These are phyloP conservation scores for Leptodontidium sp. DNA, from an alignment of 2,329 filamentous ascomycete genomes.

Conservation along the genomic window DNA sequence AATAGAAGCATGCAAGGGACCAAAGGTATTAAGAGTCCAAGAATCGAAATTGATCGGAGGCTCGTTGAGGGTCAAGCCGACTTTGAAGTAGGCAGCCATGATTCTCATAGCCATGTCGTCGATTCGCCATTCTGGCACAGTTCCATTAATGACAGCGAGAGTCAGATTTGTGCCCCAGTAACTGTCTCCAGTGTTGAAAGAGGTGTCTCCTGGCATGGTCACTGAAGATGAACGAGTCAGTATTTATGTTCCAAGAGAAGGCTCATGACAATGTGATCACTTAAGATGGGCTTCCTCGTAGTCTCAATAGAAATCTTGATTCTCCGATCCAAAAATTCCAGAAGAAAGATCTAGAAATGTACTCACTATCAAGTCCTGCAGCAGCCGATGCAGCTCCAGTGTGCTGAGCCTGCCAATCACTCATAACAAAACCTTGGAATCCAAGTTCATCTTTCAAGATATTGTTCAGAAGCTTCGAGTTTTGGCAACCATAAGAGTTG, in stretches of 20 bases:
- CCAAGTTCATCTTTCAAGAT: slow-evolving; percentile 81
- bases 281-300: neutral
- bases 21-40: slow-evolving; percentile 82
- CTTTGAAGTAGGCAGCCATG: slow-evolving; percentile 75
- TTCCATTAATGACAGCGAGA: slow-evolving; percentile 86
- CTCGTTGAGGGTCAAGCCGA: slow-evolving; percentile 59
- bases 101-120: slow-evolving; percentile 94
- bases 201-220: slow-evolving; percentile 87
- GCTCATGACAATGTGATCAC: neutral
- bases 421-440: slow-evolving; percentile 83
- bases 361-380: slow-evolving; percentile 73
- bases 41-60: slow-evolving; percentile 81
- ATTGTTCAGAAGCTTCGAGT: slow-evolving; percentile 77
- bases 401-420: slow-evolving; percentile 83
- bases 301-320: no score
- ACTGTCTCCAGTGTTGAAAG: slow-evolving; percentile 71
- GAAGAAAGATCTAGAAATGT: neutral
- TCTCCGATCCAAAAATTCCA: no score
- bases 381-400: slow-evolving; percentile 70
- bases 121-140: slow-evolving; percentile 83
- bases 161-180: slow-evolving; percentile 88
- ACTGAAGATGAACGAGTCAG: slow-evolving; percentile 47
- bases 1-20: slow-evolving; percentile 70
- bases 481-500: slow-evolving; percentile 82
- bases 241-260: neutral